Percentiles rank a stretch among this genome's conserved stretches.
Conservation (phyloP, 768 basidiomycete species). For the Filobasidium wieringae region DNA sequence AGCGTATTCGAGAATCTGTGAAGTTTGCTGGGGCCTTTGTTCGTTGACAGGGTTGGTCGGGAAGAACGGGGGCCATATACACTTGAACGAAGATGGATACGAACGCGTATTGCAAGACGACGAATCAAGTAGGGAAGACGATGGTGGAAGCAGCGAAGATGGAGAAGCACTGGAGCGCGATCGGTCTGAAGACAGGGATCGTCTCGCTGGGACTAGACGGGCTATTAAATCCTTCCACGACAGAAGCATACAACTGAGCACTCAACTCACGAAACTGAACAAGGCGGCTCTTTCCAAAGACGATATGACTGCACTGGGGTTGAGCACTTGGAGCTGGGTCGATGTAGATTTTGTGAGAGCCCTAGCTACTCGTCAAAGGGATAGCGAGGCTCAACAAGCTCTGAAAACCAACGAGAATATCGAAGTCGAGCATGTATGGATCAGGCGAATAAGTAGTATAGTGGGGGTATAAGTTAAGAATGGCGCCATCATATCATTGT, state of each 20-base stretch:
- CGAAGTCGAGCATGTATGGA: not conserved
- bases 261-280: not conserved
- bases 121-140: not conserved
- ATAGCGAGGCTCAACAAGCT: not conserved
- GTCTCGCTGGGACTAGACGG: not conserved
- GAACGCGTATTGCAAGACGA: constrained; percentile 5
- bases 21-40: constrained; percentile 34
- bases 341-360: constrained; percentile 10
- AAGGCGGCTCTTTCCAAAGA: constrained; percentile 4
- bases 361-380: not conserved
- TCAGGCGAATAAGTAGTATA: not conserved
- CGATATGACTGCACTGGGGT: constrained; percentile 5
- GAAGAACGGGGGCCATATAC: not conserved
- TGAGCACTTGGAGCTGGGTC: constrained; percentile 11
- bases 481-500: not conserved
- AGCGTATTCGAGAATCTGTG: constrained; percentile 22
- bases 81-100: not conserved
- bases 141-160: not conserved
- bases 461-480: not conserved
- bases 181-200: not conserved
- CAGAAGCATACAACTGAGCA: not conserved
- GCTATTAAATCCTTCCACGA: constrained; percentile 3
- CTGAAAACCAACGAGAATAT: not conserved
- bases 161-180: not conserved
- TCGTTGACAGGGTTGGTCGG: constrained; percentile 27